Percentiles rank a stretch among this genome's conserved stretches.
phyloP scores from a whole-genome alignment of 345 rosid species.

The Orychophragmus violaceus region DNA sequence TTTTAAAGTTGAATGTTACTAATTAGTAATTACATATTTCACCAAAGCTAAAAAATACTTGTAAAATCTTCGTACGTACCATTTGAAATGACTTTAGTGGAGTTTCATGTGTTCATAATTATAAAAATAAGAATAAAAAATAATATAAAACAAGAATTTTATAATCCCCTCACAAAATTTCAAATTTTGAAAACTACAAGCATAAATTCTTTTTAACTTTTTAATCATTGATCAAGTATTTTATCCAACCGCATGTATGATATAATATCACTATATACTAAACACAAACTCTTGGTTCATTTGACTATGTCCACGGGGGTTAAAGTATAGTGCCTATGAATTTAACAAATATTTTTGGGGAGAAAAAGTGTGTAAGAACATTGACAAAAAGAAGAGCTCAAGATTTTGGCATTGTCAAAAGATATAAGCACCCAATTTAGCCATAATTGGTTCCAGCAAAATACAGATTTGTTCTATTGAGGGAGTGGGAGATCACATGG shows the following conservation, averaged over 20 bases:
- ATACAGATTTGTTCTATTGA: conserved; percentile 21
- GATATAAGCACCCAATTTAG: conserved; percentile 26
- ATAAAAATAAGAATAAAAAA: not conserved
- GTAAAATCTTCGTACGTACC: not conserved
- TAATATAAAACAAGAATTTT: not conserved
- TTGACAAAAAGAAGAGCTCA: conserved; percentile 22
- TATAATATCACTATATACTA: not conserved
- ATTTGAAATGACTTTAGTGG: not conserved
- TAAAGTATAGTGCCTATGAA: not conserved
- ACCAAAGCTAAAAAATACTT: not conserved
- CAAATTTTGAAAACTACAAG: not conserved
- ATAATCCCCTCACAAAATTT: not conserved
- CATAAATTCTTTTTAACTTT: too few relatives aligned
- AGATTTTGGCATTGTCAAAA: conserved; percentile 11
- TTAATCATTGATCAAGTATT: not conserved
- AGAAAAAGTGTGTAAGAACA: not conserved
- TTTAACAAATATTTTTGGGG: not conserved
- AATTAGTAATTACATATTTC: not conserved
- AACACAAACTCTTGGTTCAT: not conserved
- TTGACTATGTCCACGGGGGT: not conserved
- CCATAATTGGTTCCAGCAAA: conserved; percentile 24
- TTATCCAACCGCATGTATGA: not conserved
- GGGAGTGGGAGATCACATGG: conserved; percentile 26
- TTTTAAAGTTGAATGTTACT: not conserved
- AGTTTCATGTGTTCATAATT: not conserved